These are phyloP conservation scores for Sequoia sempervirens DNA, from an alignment of 75 land plant species.

Conservation along the genomic window DNA sequence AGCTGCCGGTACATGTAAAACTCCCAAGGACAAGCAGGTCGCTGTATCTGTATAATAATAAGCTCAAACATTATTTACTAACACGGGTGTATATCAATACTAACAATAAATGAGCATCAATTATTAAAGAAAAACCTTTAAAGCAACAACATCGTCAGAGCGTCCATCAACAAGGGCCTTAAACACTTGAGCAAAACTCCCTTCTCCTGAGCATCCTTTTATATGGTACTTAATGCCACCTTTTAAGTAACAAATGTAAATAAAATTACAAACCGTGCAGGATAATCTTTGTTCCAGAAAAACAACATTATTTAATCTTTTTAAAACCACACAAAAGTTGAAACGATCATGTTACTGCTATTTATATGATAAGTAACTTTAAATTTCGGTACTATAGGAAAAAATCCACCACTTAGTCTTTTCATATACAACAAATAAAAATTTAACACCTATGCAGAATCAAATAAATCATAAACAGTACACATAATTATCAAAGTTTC, in stretches of 20 bases:
- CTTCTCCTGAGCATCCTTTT: slow-evolving; percentile 91
- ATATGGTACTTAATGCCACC: slow-evolving; percentile 77
- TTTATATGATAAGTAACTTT: neutral
- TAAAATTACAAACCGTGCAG: neutral
- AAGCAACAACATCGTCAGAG: slow-evolving; percentile 64
- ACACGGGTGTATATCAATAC: neutral
- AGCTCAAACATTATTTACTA: neutral
- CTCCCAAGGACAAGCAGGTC: slow-evolving; percentile 94
- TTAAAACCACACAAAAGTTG: neutral
- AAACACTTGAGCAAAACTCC: slow-evolving; percentile 91
- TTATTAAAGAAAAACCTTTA: slow-evolving; percentile 48
- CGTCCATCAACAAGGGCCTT: slow-evolving; percentile 60
- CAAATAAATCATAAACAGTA: neutral
- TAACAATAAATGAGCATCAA: neutral
- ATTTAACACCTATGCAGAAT: neutral
- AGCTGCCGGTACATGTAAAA: slow-evolving; percentile 93
- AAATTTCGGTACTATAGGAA: neutral
- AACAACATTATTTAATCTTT: neutral
- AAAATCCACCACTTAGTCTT: neutral
- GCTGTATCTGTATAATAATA: slow-evolving; percentile 64
- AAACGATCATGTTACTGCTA: neutral
- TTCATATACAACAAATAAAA: neutral
- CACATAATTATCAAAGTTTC: too few species aligned
- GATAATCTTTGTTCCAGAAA: neutral
- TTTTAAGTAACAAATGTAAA: slow-evolving; percentile 16